Base-by-base conservation (phyloP, 768 basidiomycete species). In the Suillus subalutaceus region DNA sequence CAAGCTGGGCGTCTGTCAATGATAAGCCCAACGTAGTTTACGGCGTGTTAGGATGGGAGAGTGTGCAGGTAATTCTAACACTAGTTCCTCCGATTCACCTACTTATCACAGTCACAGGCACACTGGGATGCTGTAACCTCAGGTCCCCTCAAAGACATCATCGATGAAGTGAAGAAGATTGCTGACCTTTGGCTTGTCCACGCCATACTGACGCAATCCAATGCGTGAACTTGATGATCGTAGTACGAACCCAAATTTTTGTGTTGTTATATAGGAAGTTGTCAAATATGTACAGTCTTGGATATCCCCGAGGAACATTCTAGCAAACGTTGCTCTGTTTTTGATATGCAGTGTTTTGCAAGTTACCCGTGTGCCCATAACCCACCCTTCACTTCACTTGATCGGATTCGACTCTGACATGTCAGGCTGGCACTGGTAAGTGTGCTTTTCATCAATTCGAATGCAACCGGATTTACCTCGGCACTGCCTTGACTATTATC, bases 31-130 rank as follows among this genome's bases (percentile, higher is more conserved):
- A 65, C 13, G 65, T 69, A 2, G 73, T 74, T 52, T 30, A 76
- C 57, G 77, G 77, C n/a, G 70, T 79, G 32, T 67, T 81, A 40
- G 80, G 80, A 16, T 81, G 80, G 80, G 73, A 78, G 60, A 79
- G 66, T n/a, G 76, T 79, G 13, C 43, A 77, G 61, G 80, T 77
- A 35, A 60, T 73, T 68, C 12, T 30, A 15, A 16, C 26, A 15
- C 44, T n/a, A 8, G 5, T 13, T 26, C n/a, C 9, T 13, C n/a
- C 7, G 26, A 63, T 44, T 56, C 43, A 46, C 38, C 37, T 40
- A 26, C n/a, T 66, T 18, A 63, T 63, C 18, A 26, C 26, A 30
- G 5, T 13, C 52, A 32, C 62, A 80, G 79, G 79, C 77, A 6
- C 79, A 80, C 64, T 75, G 74, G 75, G 72, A 74, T 32, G 78